phyloP scores from a whole-genome alignment of 768 basidiomycete genomes.

The Daedaleopsis sinensis region DNA sequence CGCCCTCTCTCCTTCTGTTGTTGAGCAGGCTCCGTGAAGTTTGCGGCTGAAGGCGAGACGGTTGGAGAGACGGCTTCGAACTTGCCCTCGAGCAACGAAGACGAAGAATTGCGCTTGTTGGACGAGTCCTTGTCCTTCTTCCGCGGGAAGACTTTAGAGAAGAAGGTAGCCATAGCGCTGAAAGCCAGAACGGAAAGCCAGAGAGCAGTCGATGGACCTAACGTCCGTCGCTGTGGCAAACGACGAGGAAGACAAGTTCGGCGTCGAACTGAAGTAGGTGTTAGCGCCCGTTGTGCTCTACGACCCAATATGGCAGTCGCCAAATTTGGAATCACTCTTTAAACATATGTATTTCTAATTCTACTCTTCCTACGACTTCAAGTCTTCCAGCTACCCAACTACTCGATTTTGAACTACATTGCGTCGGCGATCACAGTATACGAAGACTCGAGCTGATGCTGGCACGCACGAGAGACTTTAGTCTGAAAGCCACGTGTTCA shows the following conservation, averaged over 20 bases:
- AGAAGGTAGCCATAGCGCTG: slow-evolving; percentile 58
- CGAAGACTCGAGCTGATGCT: too few species aligned
- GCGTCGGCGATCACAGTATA: too few species aligned
- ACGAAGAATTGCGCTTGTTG: slow-evolving; percentile 38
- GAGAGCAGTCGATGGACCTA: slow-evolving; percentile 15
- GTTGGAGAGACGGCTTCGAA: slow-evolving; percentile 68
- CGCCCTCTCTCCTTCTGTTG: slow-evolving; percentile 33
- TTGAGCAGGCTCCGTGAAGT: slow-evolving; percentile 35
- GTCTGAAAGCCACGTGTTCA: too few species aligned
- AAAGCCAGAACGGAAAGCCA: not conserved
- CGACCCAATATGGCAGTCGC: not conserved
- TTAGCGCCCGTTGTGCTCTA: not conserved
- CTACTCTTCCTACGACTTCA: too few species aligned
- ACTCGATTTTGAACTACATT: too few species aligned
- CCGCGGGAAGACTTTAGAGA: slow-evolving; percentile 78
- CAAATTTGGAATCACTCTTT: too few species aligned
- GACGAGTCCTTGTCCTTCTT: slow-evolving; percentile 60
- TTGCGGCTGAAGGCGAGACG: slow-evolving; percentile 38
- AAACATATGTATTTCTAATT: too few species aligned
- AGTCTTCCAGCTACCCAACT: too few species aligned
- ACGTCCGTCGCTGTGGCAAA: slow-evolving; percentile 17
- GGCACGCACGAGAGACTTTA: too few species aligned
- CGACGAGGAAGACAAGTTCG: slow-evolving; percentile 3
- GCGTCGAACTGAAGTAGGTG: not conserved
- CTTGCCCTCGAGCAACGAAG: slow-evolving; percentile 68